Base-by-base conservation (phyloP, 2,329 filamentous ascomycete genomes). In the Sarocladium oryzae region DNA sequence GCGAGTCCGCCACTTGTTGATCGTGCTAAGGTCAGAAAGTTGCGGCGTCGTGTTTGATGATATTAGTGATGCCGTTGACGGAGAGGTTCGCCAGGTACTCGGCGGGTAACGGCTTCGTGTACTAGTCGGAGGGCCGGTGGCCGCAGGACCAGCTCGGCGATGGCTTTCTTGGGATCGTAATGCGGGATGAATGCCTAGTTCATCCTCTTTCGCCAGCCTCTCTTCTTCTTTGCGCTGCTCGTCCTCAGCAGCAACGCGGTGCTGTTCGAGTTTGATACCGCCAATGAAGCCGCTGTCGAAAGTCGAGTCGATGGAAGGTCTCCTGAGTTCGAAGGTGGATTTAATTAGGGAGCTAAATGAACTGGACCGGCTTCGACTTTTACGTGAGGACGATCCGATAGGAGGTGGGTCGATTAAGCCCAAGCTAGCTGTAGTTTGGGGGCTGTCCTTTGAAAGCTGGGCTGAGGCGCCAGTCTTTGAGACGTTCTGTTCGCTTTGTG, bases 251-350 rank as follows among this genome's bases (percentile, higher is more conserved):
- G 62, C 62, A 7, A 70, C 62, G 41, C 64, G 64, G 51, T 71
- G 62, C 43, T 68, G 61, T 43, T 71, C 69, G 15, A 72, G 60
- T 52, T 72, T 73, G 50, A 66, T 65, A 18, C 67, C 69, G 1
- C 71, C 69, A 21, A 74, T 65, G 54, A 74, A 74, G 11, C 63
- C 64, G 2, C 59, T 60, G 5, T 66, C 58, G n/a, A 55, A 56
- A 8, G 57, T 54, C 15, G 62, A 60, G 30, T 69, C 67, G 16
- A 62, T 55, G 0, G 67, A 69, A 1, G 60, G 57, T 2, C 66
- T 61, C 15, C 64, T 61, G 30, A 63, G 62, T 46, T 66, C 66
- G 28, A 69, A 68, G 0, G 68, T 65, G 5, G 58, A 54, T 51
- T 61, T 63, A 50, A 70, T 61, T 7, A 68, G 52, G 4, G 66